Conservation (phyloP, 2,329 filamentous ascomycete species). For the Colletotrichum tropicicola region DNA sequence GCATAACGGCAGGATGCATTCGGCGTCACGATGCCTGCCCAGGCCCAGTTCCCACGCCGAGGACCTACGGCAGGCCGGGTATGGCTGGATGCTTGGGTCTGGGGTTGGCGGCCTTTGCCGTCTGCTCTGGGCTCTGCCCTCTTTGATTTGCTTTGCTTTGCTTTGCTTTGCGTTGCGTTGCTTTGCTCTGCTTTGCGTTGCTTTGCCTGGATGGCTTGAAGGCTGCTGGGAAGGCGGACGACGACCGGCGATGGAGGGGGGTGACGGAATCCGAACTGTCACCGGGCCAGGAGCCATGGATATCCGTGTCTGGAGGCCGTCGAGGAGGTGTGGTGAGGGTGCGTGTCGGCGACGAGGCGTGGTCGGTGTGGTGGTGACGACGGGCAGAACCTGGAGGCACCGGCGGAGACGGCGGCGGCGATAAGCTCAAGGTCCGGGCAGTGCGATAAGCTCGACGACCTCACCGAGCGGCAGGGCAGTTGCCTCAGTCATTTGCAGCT, state of each 20-base stretch:
- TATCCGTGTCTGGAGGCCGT: constrained; percentile 14
- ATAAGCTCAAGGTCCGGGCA: not conserved
- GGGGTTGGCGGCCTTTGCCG: not conserved
- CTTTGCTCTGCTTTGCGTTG: no score
- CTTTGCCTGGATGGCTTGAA: not conserved
- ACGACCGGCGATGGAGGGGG: not conserved
- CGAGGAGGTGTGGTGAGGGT: not conserved
- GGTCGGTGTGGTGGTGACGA: not conserved
- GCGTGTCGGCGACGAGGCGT: not conserved
- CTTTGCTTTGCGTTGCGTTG: no score
- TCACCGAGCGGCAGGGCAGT: not conserved
- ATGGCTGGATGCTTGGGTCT: not conserved
- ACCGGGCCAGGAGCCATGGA: constrained; percentile 4
- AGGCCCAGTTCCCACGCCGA: not conserved
- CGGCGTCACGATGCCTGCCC: constrained; percentile 10
- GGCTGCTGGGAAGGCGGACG: not conserved
- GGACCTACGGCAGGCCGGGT: no score
- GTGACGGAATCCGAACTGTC: constrained; percentile 17
- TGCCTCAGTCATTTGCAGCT: not conserved
- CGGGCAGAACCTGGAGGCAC: not conserved
- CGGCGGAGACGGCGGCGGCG: constrained; percentile 1
- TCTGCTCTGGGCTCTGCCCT: no score
- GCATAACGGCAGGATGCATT: constrained; percentile 22
- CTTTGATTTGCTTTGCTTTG: no score
- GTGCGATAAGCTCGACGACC: not conserved